A percentile compares a stretch with the other conserved stretches of the same genome.
Evolutionary conservation across 108 stramenopile genomes (phyloP).

Genomic region (Discostella pseudostelligera): DNA sequence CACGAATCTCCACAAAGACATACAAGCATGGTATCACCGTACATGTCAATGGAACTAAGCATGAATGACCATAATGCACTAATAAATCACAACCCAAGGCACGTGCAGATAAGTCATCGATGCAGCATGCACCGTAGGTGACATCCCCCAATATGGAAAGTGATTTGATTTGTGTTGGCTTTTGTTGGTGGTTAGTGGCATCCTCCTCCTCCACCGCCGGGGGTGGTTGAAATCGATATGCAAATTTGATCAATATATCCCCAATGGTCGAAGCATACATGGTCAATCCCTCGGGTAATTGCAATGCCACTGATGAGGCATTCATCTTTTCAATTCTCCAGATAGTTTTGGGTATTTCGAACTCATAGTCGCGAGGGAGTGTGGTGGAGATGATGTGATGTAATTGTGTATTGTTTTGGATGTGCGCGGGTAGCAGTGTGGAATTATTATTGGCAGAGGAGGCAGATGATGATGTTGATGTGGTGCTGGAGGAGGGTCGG

Average conservation of each 20-base stretch:
- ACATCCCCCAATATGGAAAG: slow-evolving; percentile 94
- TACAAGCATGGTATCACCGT: slow-evolving; percentile 90
- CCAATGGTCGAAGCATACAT: slow-evolving; percentile 94
- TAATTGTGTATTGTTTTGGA: slow-evolving; percentile 32
- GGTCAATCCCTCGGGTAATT: slow-evolving; percentile 97
- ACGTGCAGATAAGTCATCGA: slow-evolving; percentile 93
- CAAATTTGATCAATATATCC: slow-evolving; percentile 89
- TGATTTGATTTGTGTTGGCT: slow-evolving; percentile 33
- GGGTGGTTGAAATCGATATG: slow-evolving; percentile 18
- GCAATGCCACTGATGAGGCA: slow-evolving; percentile 73
- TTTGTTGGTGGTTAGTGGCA: not conserved
- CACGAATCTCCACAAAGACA: slow-evolving; percentile 97
- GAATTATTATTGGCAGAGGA: not conserved
- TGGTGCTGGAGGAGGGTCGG: no score
- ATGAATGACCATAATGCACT: slow-evolving; percentile 98
- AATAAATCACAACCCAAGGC: slow-evolving; percentile 89
- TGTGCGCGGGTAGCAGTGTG: slow-evolving; percentile 21
- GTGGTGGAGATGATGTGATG: slow-evolving; percentile 45
- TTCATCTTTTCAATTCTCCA: slow-evolving; percentile 60
- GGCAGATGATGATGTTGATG: not conserved
- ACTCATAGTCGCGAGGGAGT: slow-evolving; percentile 76
- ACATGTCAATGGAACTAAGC: slow-evolving; percentile 91
- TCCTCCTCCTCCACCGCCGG: slow-evolving; percentile 2
- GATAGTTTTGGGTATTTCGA: slow-evolving; percentile 91
- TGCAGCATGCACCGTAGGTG: slow-evolving; percentile 99